Evolutionary conservation across 352 stramenopile species (phyloP), one percentile per base, ranked within the genome.

Genomic region (Aphanomyces astaci): DNA sequence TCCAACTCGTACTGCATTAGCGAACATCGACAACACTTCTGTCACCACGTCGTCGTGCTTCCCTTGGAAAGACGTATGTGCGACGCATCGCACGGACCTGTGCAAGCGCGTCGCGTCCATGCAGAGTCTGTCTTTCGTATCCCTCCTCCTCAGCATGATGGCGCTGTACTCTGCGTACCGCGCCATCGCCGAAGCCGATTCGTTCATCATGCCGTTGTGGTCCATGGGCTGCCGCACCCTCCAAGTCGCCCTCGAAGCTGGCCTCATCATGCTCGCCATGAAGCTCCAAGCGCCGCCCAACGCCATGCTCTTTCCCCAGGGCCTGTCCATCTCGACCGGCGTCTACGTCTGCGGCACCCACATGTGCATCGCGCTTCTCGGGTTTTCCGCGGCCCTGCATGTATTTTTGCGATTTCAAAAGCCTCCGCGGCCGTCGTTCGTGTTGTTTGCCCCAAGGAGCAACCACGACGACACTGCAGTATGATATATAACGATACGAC

Each of bases 21-120:
- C 7, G 10, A n/a, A 22, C 48, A 30, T 55, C 10, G 48, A 55
- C n/a, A 55, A 55, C 48, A 15, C 36, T 15, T 43, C 36, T 15
- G 15, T 15, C 36, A 43, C 56, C 24, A 65, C 33, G 24, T 32
- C 36, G 36, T 36, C 39, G 19, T 65, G 56, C 56, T 52, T 19
- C 11, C n/a, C 30, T 10, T 65, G 56, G 56, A 65, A 65, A 28
- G 56, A 65, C 15, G 36, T 28, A 10, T 65, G 56, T 36, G 33
- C 56, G 19, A 32, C 15, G 11, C 56, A 65, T 40, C 36, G 31
- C 24, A 52, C 28, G 4, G 22, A 46, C 11, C 15, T 65, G 10
- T 65, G 56, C 56, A 48, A 40, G 4, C 32, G n/a, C 1, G 32
- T 65, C 22, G 36, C 32, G n/a, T 54, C 56, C 22, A 46, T 65